Evolutionary conservation across 2,329 filamentous ascomycete genomes (phyloP).

Genomic region (Pseudocercospora fijiensis): DNA sequence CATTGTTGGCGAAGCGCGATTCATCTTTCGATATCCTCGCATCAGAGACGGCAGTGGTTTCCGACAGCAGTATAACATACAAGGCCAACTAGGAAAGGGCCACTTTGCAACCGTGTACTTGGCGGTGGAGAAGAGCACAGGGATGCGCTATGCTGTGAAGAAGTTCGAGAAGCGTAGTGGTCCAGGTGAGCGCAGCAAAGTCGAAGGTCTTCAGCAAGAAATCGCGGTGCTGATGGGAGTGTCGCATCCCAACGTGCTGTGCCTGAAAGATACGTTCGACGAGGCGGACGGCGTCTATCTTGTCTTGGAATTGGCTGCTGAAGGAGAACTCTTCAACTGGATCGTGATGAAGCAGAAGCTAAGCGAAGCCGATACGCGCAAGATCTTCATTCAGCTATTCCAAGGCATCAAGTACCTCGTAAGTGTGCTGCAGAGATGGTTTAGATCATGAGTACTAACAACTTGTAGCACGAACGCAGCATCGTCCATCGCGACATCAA

Average conservation of each 20-base stretch:
- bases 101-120: slow-evolving; percentile 94
- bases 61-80: slow-evolving; percentile 77
- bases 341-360: slow-evolving; percentile 91
- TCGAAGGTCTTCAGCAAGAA: slow-evolving; percentile 87
- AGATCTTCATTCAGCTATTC: slow-evolving; percentile 87
- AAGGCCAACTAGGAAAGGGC: slow-evolving; percentile 86
- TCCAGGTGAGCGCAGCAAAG: slow-evolving; percentile 78
- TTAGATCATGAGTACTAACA: slow-evolving; percentile 14
- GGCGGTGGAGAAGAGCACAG: slow-evolving; percentile 81
- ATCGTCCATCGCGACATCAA: slow-evolving; percentile 98
- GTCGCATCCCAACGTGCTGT: slow-evolving; percentile 88
- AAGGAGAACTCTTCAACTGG: slow-evolving; percentile 93
- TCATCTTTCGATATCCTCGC: slow-evolving; percentile 87
- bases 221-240: slow-evolving; percentile 97
- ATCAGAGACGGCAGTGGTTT: slow-evolving; percentile 73
- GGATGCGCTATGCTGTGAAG: slow-evolving; percentile 86
- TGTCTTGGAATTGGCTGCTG: slow-evolving; percentile 82
- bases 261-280: slow-evolving; percentile 91
- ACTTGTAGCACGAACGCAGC: slow-evolving; percentile 85
- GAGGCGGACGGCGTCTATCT: slow-evolving; percentile 88
- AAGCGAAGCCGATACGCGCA: slow-evolving; percentile 77
- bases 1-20: slow-evolving; percentile 79
- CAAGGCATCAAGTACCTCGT: slow-evolving; percentile 94
- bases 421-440: slow-evolving; percentile 42
- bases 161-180: slow-evolving; percentile 84